Evolutionary conservation across 352 stramenopile genomes (phyloP).

Genomic region (Phytopythium cucurbitacearum): DNA sequence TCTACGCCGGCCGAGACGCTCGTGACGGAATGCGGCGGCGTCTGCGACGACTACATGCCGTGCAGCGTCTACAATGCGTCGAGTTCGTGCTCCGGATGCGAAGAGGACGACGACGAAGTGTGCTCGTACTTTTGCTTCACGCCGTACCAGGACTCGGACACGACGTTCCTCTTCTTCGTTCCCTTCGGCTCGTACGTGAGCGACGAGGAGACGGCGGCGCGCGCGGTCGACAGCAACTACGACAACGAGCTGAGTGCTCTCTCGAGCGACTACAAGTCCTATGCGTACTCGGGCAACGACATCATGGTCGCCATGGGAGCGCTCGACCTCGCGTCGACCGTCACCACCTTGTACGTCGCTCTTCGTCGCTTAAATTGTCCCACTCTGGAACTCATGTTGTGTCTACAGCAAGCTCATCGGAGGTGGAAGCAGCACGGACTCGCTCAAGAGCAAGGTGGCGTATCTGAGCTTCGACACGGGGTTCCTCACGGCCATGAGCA

Average conservation of each 20-base stretch:
- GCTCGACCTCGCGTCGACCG: not conserved
- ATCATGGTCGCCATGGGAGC: not conserved
- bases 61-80: constrained; percentile 18
- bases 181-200: constrained; percentile 5
- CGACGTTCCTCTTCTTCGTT: constrained; percentile 6
- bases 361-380: no score
- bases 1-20: constrained; percentile 6
- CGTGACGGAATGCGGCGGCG: constrained; percentile 17
- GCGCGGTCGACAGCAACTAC: constrained; percentile 1
- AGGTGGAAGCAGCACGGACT: not conserved
- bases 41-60: constrained; percentile 18
- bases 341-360: constrained; percentile 19
- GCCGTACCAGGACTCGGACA: constrained; percentile 10
- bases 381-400: not conserved
- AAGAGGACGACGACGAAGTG: constrained; percentile 15
- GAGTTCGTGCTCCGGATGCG: constrained; percentile 17
- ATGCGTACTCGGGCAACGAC: constrained; percentile 1
- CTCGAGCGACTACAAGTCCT: not conserved
- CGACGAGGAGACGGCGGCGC: constrained; percentile 6
- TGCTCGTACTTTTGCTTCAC: constrained; percentile 24
- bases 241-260: constrained; percentile 1
- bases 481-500: constrained; percentile 2
- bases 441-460: constrained; percentile 7
- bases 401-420: constrained; percentile 4
- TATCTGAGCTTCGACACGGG: not conserved